Base-by-base conservation (phyloP, 176 grass and related monocot genomes). In the Tuctoria greenei region DNA sequence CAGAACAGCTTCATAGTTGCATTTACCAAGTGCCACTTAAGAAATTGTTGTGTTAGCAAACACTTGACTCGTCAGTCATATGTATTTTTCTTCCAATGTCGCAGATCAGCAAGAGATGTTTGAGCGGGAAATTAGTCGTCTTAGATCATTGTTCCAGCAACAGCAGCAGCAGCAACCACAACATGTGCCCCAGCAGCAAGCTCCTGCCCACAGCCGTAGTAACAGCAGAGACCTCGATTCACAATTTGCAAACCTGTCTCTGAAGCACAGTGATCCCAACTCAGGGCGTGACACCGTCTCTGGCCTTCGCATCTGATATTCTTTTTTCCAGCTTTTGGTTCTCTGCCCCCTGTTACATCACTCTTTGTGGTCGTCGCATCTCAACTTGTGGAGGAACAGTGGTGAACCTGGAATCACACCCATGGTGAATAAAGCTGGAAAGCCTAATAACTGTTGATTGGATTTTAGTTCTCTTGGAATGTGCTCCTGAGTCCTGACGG, bases 51-150 rank as follows among this genome's bases (percentile, higher is more conserved):
- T 59, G 20, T 49, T 66, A 2, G 31, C 21, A 70, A 86, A 72
- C 26, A 64, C 45, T 46, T 34, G 43, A 56, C 49, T 62, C 4
- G 64, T 27, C 8, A 58, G 36, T 55, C 9, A 50, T 71, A 40
- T 71, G 18, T 34, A 11, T 35, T 62, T 60, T 66, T 28, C 51
- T 71, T 56, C 27, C 13, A 46, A 65, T 36, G 62, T 62, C 82
- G 51, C 84, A 97, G 94, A 89, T 71, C 94, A 97, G 71, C 91
- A 93, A 15, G 91, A 97, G 88, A 91, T 97, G 93, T 89, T 93
- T 83, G 94, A 97, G 71, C 67, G 84, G 69, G 94, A 97, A 84
- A 84, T 93, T 17, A 84, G 80, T 27, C 85, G 86, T 18, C 86
- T 97, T 39, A 86, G 91, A 61, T 73, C 56, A 62, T 69, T 93